Conservation (phyloP, 2,329 filamentous ascomycete species). For the Botryotinia calthae region DNA sequence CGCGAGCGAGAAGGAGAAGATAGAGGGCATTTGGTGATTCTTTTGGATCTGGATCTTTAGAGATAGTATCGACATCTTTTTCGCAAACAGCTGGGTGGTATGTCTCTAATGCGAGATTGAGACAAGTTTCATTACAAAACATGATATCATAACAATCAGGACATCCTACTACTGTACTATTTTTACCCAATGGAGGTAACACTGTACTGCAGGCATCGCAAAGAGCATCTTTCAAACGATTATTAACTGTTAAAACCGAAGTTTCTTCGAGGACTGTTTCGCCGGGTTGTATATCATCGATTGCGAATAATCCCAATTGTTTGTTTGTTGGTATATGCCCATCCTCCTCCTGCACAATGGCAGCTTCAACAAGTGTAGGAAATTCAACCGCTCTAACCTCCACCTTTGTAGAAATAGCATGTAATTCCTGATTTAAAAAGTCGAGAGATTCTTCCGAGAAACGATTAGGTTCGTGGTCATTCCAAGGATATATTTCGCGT, state of each 20-base stretch:
- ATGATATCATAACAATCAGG: conserved; percentile 63
- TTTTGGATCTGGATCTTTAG: conserved; percentile 59
- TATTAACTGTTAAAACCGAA: conserved; percentile 84
- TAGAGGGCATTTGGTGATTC: conserved; percentile 62
- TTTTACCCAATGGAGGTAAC: conserved; percentile 57
- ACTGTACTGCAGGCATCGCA: conserved; percentile 86
- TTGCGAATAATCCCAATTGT: conserved; percentile 89
- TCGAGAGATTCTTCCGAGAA: conserved; percentile 66
- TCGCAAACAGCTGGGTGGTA: conserved; percentile 67
- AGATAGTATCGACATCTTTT: conserved; percentile 63
- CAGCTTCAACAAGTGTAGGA: conserved; percentile 59
- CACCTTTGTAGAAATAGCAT: conserved; percentile 72
- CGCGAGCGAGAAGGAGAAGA: conserved; percentile 59
- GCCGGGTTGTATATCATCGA: conserved; percentile 71
- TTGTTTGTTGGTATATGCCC: conserved; percentile 58
- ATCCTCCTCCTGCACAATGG: conserved; percentile 49
- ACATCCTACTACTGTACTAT: conserved; percentile 53
- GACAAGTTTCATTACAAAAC: conserved; percentile 62
- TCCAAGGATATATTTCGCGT: conserved; percentile 69
- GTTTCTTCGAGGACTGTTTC: conserved; percentile 78
- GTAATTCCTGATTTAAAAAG: conserved; percentile 69
- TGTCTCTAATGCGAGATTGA: conserved; percentile 53
- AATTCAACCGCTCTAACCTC: conserved; percentile 74
- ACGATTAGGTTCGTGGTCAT: conserved; percentile 65
- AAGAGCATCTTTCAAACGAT: conserved; percentile 78